phyloP scores from a whole-genome alignment of 176 grass and related monocot genomes.

The Pontederia crassipes region DNA sequence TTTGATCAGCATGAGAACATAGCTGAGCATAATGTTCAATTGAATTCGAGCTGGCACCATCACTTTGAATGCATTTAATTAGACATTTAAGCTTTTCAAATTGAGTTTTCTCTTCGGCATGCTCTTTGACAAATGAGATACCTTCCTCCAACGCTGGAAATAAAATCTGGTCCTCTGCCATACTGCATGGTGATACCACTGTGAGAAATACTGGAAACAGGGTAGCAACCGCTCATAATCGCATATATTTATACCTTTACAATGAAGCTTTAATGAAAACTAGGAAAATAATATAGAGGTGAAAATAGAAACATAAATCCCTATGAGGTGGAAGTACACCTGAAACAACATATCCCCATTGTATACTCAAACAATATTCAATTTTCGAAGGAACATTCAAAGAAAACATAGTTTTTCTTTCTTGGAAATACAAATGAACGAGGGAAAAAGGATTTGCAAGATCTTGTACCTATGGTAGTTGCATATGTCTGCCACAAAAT shows the following conservation, averaged over 20 bases:
- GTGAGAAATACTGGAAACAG: too few relatives aligned
- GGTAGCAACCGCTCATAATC: too few relatives aligned
- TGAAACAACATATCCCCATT: too few relatives aligned
- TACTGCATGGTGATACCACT: constrained; percentile 27
- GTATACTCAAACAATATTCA: too few relatives aligned
- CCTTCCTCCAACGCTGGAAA: constrained; percentile 64
- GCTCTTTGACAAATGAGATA: constrained; percentile 53
- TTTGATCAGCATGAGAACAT: constrained; percentile 73
- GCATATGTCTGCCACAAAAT: constrained; percentile 74
- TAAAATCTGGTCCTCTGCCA: constrained; percentile 80
- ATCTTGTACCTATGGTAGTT: constrained; percentile 60
- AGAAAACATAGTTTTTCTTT: neutral
- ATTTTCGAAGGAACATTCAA: neutral
- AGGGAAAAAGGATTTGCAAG: neutral
- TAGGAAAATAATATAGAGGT: too few relatives aligned
- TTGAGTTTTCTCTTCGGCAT: constrained; percentile 51
- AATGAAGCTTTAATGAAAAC: too few relatives aligned
- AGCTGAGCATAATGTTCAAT: constrained; percentile 53
- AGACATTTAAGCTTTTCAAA: constrained; percentile 68
- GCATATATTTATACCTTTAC: too few relatives aligned
- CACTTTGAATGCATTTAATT: constrained; percentile 61
- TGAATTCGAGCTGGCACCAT: constrained; percentile 41
- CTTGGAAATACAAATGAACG: constrained; percentile 13
- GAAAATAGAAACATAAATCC: too few relatives aligned
- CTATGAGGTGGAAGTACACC: too few relatives aligned